Base-by-base conservation (phyloP, 257 asterid genomes). In the Thymus quinquecostatus region DNA sequence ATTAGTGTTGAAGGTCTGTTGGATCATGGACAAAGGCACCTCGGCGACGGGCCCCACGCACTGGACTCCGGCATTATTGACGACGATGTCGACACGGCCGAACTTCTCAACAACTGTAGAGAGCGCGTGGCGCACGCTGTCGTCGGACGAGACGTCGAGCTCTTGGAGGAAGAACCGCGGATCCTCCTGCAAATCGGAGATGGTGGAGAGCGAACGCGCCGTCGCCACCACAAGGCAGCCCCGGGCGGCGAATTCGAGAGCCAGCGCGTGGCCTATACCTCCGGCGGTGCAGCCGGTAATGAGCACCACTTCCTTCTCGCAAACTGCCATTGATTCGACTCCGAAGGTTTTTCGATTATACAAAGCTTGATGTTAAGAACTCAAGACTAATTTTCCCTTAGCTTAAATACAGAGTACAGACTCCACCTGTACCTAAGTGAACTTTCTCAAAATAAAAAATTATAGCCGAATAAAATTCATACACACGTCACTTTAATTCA, bases 41-140 rank as follows among this genome's bases (percentile, higher is more conserved):
- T 94, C 99, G 33, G 95, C 96, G 8, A 91, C 77, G 44, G 97
- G 99, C 0, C 97, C 99, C 8, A 91, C 75, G 78, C 99, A 91
- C 82, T 79, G 97, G 54, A 88, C 77, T 59, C 99, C 99, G 44
- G 99, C 99, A 34, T 94, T 94, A 65, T 94, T 91, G 6, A 94
- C 95, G n/a, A 94, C 78, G 56, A 94, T 61, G 77, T 94, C 99
- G 41, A 94, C 78, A 0, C 90, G 90, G 27, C 99, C 97, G 48
- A 82, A 87, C 66, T 66, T 83, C 59, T 88, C 93, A 10, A 94
- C 80, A 51, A 82, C 95, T 7, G 80, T 78, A 1, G 89, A 83
- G 48, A 91, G 80, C 32, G 89, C 92, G 75, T 54, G 75, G 7
- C 78, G 78, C 72, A 91, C 95, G 28, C 91, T 87, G 65, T 86